phyloP scores from a whole-genome alignment of 257 asterid genomes.

The Ehretia macrophylla region DNA sequence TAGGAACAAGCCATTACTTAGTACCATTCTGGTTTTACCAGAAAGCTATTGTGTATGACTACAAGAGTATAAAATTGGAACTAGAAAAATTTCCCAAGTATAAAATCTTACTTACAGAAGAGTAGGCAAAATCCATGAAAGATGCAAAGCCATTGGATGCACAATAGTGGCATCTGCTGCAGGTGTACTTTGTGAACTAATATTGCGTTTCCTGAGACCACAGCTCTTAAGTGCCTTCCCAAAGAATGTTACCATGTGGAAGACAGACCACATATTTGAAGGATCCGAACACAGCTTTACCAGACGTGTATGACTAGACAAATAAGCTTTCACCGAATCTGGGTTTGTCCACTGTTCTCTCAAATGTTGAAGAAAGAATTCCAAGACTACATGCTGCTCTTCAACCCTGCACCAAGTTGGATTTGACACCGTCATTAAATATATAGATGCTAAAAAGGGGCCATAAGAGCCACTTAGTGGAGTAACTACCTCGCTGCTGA shows the following conservation, averaged over 20 bases:
- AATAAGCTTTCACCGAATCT: conserved; percentile 86
- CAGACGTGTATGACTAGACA: conserved; percentile 61
- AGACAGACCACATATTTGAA: conserved; percentile 85
- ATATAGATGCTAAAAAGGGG: conserved; percentile 16
- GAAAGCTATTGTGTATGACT: background rate
- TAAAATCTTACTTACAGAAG: conserved; percentile 69
- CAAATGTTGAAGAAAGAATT: conserved; percentile 93
- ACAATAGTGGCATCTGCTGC: conserved; percentile 33
- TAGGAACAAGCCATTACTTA: background rate
- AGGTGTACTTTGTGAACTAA: conserved; percentile 42
- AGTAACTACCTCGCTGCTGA: conserved; percentile 83
- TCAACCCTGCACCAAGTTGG: conserved; percentile 51
- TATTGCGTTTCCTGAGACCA: conserved; percentile 57
- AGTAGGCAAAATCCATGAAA: conserved; percentile 95
- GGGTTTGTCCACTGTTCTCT: conserved; percentile 76
- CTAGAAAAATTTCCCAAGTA: conserved; percentile 10
- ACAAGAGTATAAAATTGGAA: conserved; percentile 7
- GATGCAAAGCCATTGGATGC: conserved; percentile 89
- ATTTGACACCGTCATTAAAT: conserved; percentile 12
- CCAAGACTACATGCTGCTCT: conserved; percentile 86
- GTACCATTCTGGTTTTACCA: background rate
- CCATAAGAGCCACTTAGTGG: conserved; percentile 10
- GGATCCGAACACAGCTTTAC: conserved; percentile 73
- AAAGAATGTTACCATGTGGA: conserved; percentile 84
- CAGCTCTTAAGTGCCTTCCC: conserved; percentile 98